Base-by-base conservation (phyloP, 345 rosid species). In the Arabis hirsuta region DNA sequence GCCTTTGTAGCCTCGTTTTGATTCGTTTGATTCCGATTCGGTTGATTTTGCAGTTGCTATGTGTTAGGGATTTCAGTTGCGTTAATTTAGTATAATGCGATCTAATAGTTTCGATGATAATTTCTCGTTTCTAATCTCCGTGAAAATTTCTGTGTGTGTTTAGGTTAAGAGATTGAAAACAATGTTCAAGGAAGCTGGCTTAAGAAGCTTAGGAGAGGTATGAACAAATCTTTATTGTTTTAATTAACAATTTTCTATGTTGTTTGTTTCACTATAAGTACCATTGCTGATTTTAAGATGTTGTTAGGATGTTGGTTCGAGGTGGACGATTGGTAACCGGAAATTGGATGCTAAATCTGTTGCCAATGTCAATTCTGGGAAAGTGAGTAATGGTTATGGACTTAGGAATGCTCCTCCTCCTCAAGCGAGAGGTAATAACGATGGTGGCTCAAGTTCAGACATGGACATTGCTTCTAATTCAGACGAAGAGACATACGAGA, bases 391-490 rank as follows among this genome's bases (percentile, higher is more conserved):
- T 9, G 85, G 74, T 31, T 69, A 71, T 55, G 86, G 81, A 14
- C 58, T 63, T 73, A 38, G 81, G 12, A 82, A 54, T 78, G 80
- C 82, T 2, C 84, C 90, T 70, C 79, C 83, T 16, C 16, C 16
- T 16, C 16, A 16, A 16, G 65, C 62, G n/a, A 67, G 82, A 65
- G 82, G 64, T 24, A 69, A 60, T 47, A 78, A 74, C 52, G 74
- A 66, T 67, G 79, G 79, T 74, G 78, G 79, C 14, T 81, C 86
- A 3, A 88, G 75, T 52, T 88, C 98, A 14, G 93, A 90, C 59
- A 87, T 83, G 85, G 90, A 86, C 59, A 81, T 72, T 73, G 50
- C 81, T 12, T 78, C 89, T 29, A 86, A 86, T 69, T 87, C 91
- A 0, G 94, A 87, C 52, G 96, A 93, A 60, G 87, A 82, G 47